Evolutionary conservation across 208 protist species (phyloP).

Genomic region (Crithidia expoeki): DNA sequence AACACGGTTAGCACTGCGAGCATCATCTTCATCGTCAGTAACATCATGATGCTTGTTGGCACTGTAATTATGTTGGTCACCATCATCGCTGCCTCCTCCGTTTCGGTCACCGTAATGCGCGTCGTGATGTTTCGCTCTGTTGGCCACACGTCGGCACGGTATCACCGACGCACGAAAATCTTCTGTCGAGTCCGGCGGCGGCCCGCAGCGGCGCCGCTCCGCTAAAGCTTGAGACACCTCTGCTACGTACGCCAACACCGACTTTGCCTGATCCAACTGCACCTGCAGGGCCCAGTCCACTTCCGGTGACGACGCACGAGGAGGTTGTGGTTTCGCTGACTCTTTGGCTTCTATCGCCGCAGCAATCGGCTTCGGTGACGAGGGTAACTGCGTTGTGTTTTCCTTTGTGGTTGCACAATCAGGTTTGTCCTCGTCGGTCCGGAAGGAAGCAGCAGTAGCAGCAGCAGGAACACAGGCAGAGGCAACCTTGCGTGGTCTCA

Average conservation of each 20-base stretch:
- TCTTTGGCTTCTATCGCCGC: neutral
- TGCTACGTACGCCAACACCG: slow-evolving; percentile 67
- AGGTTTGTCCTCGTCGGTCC: neutral
- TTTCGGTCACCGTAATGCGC: neutral
- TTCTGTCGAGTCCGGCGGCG: slow-evolving; percentile 52
- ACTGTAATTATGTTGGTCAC: no score
- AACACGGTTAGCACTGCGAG: neutral
- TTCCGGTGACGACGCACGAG: slow-evolving; percentile 8
- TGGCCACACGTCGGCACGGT: slow-evolving; percentile 29
- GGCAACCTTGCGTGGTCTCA: slow-evolving; percentile 4
- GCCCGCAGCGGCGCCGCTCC: slow-evolving; percentile 47
- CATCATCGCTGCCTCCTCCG: no score
- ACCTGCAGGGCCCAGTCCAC: slow-evolving; percentile 6
- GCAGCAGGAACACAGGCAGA: neutral
- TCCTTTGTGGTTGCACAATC: neutral
- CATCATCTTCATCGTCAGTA: neutral
- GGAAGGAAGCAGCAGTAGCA: neutral
- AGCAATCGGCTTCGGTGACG: neutral
- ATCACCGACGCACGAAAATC: slow-evolving; percentile 54
- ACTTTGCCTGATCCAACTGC: slow-evolving; percentile 56
- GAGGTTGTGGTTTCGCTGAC: no score
- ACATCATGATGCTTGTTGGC: neutral
- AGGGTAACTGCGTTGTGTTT: neutral
- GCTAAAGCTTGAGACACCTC: slow-evolving; percentile 45
- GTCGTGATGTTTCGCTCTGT: neutral